Percentiles rank a stretch among this genome's conserved stretches.
phyloP scores from a whole-genome alignment of 306 rosid species.

The Leucaena leucocephala region DNA sequence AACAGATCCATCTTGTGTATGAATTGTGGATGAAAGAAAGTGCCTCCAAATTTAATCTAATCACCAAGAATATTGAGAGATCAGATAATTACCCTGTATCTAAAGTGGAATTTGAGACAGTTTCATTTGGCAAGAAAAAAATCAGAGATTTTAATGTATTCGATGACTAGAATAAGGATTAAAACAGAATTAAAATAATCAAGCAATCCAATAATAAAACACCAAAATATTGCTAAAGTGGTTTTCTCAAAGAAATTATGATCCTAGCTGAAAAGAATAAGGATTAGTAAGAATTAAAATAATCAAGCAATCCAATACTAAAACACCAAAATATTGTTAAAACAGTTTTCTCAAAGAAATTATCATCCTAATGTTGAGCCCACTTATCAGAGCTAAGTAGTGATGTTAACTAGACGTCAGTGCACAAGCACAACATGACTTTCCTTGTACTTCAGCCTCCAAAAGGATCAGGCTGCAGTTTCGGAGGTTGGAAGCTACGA shows the following conservation, averaged over 20 bases:
- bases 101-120: background rate
- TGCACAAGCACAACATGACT: background rate
- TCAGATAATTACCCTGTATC: background rate
- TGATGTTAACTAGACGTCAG: background rate
- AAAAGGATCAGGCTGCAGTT: background rate
- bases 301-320: background rate
- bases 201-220: slow-evolving; percentile 13
- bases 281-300: background rate
- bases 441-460: background rate
- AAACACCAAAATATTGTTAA: slow-evolving; percentile 1
- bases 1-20: background rate
- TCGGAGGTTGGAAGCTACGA: background rate
- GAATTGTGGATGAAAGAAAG: background rate
- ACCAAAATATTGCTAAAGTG: background rate
- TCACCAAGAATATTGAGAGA: background rate
- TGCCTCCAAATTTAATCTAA: slow-evolving; percentile 3
- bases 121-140: slow-evolving; percentile 8
- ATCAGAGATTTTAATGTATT: slow-evolving; percentile 8
- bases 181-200: background rate
- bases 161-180: slow-evolving; percentile 4
- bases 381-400: background rate
- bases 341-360: background rate
- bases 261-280: background rate
- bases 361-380: background rate
- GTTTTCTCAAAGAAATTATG: background rate